Conservation (phyloP, 768 basidiomycete species). For the Termitomyces sp. region DNA sequence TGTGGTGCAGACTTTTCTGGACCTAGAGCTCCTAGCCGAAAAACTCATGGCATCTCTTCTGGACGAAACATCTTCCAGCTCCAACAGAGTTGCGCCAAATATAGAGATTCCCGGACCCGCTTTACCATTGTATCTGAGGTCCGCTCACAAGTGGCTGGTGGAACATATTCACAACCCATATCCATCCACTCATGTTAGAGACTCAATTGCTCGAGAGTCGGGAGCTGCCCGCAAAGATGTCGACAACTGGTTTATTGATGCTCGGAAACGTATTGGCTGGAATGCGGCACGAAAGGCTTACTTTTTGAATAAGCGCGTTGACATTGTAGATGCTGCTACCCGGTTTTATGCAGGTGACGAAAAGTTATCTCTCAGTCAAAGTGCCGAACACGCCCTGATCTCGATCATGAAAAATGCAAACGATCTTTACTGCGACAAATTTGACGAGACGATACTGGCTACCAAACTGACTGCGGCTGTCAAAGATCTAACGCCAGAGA, state of each 20-base stretch:
- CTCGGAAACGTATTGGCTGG: constrained; percentile 52
- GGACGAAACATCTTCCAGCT: too few relatives aligned
- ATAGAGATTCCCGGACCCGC: too few relatives aligned
- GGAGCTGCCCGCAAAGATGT: constrained; percentile 24
- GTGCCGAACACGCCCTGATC: constrained; percentile 17
- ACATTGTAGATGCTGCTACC: constrained; percentile 32
- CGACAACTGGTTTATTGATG: constrained; percentile 45
- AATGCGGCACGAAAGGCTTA: constrained; percentile 28
- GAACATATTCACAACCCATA: constrained; percentile 47
- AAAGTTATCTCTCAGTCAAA: constrained; percentile 15
- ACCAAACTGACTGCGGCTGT: constrained; percentile 22
- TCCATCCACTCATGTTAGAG: constrained; percentile 30
- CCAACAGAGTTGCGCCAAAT: too few relatives aligned
- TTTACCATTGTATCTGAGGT: too few relatives aligned
- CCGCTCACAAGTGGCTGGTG: constrained; percentile 37
- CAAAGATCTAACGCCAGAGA: constrained; percentile 21
- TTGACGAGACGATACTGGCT: constrained; percentile 21
- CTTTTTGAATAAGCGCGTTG: constrained; percentile 23
- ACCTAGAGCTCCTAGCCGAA: too few relatives aligned
- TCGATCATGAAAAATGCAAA: constrained; percentile 16
- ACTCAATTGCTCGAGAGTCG: constrained; percentile 18
- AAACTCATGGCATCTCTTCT: too few relatives aligned
- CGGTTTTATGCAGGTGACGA: constrained; percentile 22
- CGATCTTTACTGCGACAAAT: constrained; percentile 16
- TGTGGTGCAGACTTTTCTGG: too few relatives aligned